Conservation (phyloP, 2,329 filamentous ascomycete species). For the Colletotrichum sp. region DNA sequence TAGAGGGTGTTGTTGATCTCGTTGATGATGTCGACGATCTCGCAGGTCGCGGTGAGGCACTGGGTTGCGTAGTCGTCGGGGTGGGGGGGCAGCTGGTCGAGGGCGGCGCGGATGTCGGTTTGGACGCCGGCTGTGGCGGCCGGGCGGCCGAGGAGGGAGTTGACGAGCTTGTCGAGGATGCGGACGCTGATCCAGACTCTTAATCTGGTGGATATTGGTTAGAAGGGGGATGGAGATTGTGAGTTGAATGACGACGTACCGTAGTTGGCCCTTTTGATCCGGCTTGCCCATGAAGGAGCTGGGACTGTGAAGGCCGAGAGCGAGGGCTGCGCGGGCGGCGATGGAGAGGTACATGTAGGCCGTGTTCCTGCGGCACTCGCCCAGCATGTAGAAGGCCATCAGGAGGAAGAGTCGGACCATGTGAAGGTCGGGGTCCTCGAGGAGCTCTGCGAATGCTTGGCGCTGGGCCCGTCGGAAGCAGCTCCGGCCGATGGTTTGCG, state of each 20-base stretch:
- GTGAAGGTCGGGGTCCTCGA: slow-evolving; percentile 59
- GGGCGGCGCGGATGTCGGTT: background rate
- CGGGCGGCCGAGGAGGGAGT: background rate
- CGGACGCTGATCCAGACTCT: background rate
- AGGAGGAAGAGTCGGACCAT: slow-evolving; percentile 58
- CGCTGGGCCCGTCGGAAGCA: slow-evolving; percentile 55
- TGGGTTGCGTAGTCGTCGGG: slow-evolving; percentile 27
- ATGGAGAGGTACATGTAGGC: slow-evolving; percentile 62
- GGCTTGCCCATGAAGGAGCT: background rate
- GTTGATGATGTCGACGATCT: slow-evolving; percentile 47
- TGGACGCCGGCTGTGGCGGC: background rate
- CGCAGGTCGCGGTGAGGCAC: slow-evolving; percentile 44
- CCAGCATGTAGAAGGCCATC: slow-evolving; percentile 66
- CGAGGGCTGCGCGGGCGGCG: slow-evolving; percentile 60
- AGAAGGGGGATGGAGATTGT: accelerated
- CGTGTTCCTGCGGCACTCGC: slow-evolving; percentile 59
- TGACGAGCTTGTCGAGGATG: background rate
- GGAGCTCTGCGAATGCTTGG: slow-evolving; percentile 52
- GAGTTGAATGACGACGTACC: background rate
- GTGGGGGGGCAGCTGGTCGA: slow-evolving; percentile 22
- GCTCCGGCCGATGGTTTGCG: slow-evolving; percentile 32
- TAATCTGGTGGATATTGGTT: background rate
- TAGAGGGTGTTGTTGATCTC: slow-evolving; percentile 48
- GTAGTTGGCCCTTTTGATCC: background rate
- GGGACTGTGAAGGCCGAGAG: slow-evolving; percentile 56